Evolutionary conservation across 305 asterid species (phyloP), one percentile per base, ranked within the genome.

Genomic region (Fraxinus xanthoxyloides): DNA sequence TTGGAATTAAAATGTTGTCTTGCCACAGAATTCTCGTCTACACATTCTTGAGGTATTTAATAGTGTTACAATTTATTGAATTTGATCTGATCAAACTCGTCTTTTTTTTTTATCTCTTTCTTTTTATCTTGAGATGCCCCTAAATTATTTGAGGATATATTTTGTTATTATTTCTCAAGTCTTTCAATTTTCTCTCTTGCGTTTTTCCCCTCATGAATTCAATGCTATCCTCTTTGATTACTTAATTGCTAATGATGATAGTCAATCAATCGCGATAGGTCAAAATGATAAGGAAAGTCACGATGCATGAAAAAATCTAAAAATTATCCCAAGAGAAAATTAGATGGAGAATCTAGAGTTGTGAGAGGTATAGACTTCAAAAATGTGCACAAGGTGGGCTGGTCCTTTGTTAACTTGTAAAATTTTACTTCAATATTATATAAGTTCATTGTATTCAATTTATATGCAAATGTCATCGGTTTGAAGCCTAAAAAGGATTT

Each of bases 351-450:
- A 90, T 94, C 94, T 36, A 97, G 99, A 82, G 97, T 94, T 17
- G 97, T 92, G 36, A 91, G 98, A 91, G 99, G 99, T 84, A 87
- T 95, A 79, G 98, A 93, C 92, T 94, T 95, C 90, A 95, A 95
- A 87, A 91, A 95, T 84, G 99, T 94, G 83, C 84, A 92, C 87
- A 94, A 97, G 87, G 99, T 95, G 82, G 85, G 93, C 80, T 75
- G 23, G 70, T 78, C 43, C 72, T 74, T 83, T 36, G 13, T 65
- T 54, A 76, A 28, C 26, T 51, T 77, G 51, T 67, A 72, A 40
- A 78, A 63, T 77, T 61, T 77, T 77, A 35, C n/a, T 30, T 77
- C 75, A 10, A 32, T 75, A 26, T 34, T 80, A 13, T 77, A 65
- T 43, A 23, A 23, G 56, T 32, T 76, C 2, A 24, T 2, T 3